phyloP scores from a whole-genome alignment of 2,329 filamentous ascomycete genomes.

The Helicocarpus griseus region DNA sequence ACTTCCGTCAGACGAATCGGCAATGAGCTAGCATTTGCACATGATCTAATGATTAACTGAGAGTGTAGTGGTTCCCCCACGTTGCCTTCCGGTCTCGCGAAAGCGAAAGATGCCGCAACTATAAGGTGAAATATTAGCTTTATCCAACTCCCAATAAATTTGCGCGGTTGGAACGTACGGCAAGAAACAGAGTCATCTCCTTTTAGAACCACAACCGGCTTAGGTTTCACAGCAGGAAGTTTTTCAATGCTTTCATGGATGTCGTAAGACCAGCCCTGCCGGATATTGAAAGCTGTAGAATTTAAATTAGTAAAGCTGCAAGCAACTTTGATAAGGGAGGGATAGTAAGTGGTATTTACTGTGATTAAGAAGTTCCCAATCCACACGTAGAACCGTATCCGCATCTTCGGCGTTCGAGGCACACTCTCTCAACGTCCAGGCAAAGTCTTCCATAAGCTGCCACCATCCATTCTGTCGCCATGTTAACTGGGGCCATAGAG shows the following conservation, averaged over 20 bases:
- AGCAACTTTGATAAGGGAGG: not conserved
- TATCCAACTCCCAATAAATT: not conserved
- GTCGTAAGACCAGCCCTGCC: constrained; percentile 33
- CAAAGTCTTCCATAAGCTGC: constrained; percentile 44
- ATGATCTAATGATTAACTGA: constrained; percentile 46
- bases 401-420: constrained; percentile 37
- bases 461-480: constrained; percentile 55
- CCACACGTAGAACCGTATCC: constrained; percentile 42
- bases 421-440: constrained; percentile 46
- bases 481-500: constrained; percentile 46
- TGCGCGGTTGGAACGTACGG: constrained; percentile 21
- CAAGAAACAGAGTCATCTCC: constrained; percentile 41
- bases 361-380: constrained; percentile 46
- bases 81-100: constrained; percentile 45
- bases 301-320: constrained; percentile 4
- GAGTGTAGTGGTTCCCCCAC: constrained; percentile 49
- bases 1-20: constrained; percentile 42
- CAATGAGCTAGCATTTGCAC: constrained; percentile 34
- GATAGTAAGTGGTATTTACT: constrained; percentile 17
- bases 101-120: constrained; percentile 45
- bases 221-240: constrained; percentile 28
- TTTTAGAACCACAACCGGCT: constrained; percentile 38
- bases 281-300: constrained; percentile 26
- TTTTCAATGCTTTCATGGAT: constrained; percentile 38
- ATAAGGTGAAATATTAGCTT: constrained; percentile 15